A percentile compares a stretch with the other conserved stretches of the same genome.
Evolutionary conservation across 2,329 filamentous ascomycete genomes (phyloP).

Genomic region (Aureobasidium leucospermi): DNA sequence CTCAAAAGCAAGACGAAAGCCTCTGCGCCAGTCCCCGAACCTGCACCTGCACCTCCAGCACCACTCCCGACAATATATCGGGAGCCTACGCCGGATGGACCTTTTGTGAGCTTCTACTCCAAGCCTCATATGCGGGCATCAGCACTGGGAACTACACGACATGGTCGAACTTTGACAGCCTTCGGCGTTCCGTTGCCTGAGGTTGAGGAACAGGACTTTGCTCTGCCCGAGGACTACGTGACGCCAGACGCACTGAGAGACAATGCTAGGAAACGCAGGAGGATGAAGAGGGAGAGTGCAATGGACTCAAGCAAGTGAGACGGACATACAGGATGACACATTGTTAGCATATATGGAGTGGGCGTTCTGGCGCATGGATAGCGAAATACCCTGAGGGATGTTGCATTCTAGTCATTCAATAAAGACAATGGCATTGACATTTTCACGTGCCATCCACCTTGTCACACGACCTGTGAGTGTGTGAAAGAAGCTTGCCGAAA

Average conservation of each 20-base stretch:
- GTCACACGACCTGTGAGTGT: background rate
- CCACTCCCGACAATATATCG: conserved; percentile 22
- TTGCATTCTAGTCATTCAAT: background rate
- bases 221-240: conserved; percentile 59
- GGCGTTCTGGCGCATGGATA: conserved; percentile 2
- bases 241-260: conserved; percentile 44
- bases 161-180: conserved; percentile 64
- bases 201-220: conserved; percentile 62
- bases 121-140: conserved; percentile 73
- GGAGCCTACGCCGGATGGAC: conserved; percentile 39
- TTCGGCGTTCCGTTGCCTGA: conserved; percentile 81
- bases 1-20: conserved; percentile 27
- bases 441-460: background rate
- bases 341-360: conserved; percentile 4
- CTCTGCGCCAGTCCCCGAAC: background rate
- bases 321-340: conserved; percentile 1
- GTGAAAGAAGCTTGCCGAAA: background rate
- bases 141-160: conserved; percentile 65
- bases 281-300: conserved; percentile 48
- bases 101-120: conserved; percentile 80
- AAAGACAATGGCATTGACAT: background rate
- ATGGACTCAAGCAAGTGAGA: conserved; percentile 20
- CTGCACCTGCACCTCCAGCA: conserved; percentile 26
- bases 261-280: conserved; percentile 56
- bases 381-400: conserved; percentile 11